phyloP scores from a whole-genome alignment of 441 rosid species.

The Melastoma candidum region DNA sequence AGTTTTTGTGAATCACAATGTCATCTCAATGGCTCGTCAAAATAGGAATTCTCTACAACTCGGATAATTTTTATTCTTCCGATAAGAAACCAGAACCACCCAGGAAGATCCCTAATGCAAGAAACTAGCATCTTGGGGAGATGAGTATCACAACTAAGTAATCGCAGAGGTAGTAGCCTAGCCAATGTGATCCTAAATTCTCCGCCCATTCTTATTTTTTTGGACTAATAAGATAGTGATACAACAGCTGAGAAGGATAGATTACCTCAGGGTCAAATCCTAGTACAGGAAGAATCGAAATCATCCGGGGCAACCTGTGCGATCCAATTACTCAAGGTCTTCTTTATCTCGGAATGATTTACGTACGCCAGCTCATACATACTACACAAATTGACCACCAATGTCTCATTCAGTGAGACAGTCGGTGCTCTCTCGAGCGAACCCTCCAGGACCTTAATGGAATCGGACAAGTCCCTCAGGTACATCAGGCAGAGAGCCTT shows the following conservation, averaged over 20 bases:
- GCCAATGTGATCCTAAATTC: no score
- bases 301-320: constrained; percentile 85
- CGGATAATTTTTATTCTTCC: no score
- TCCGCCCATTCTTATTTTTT: no score
- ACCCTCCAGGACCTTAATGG: constrained; percentile 67
- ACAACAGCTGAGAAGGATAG: not conserved
- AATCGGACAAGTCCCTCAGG: constrained; percentile 72
- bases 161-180: no score
- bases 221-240: no score
- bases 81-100: no score
- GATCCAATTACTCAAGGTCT: constrained; percentile 78
- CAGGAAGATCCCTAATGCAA: no score
- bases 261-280: constrained; percentile 38
- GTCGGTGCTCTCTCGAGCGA: constrained; percentile 82
- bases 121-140: no score
- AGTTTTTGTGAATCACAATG: no score
- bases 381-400: constrained; percentile 71
- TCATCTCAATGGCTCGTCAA: no score
- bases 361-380: constrained; percentile 88
- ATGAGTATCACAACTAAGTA: no score
- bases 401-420: constrained; percentile 68
- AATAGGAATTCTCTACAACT: no score
- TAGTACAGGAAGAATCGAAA: constrained; percentile 74
- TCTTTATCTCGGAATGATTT: constrained; percentile 68
- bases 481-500: constrained; percentile 89